phyloP scores from a whole-genome alignment of 805 yeast species.

The Kluyveromyces aestuarii region DNA sequence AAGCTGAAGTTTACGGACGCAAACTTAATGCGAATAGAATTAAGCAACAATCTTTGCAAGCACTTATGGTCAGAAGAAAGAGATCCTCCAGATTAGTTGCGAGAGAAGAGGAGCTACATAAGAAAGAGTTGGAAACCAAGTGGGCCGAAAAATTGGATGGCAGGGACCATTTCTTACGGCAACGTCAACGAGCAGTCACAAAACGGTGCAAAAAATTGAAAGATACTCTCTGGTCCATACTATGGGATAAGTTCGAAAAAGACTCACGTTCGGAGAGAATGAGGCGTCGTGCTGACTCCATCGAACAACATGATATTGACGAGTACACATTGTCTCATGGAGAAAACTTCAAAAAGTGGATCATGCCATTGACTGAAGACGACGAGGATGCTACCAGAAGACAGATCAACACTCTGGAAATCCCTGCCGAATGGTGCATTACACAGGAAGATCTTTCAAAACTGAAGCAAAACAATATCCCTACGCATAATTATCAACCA shows the following conservation, averaged over 20 bases:
- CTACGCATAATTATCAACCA: constrained; percentile 9
- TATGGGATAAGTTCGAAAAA: constrained; percentile 24
- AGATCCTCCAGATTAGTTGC: constrained; percentile 68
- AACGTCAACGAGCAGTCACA: constrained; percentile 17
- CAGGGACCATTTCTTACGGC: constrained; percentile 21
- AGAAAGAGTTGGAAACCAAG: constrained; percentile 36
- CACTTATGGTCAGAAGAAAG: constrained; percentile 57
- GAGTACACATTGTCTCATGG: constrained; percentile 9
- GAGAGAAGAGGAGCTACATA: constrained; percentile 47
- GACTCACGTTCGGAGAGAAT: constrained; percentile 18
- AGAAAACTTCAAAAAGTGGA: constrained; percentile 5
- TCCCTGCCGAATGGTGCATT: constrained; percentile 23
- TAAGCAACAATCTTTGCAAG: constrained; percentile 56
- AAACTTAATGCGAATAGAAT: constrained; percentile 34
- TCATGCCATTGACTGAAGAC: background rate
- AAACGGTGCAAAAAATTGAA: constrained; percentile 19
- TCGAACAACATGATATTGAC: constrained; percentile 4
- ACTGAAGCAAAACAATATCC: constrained; percentile 14
- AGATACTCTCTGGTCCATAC: constrained; percentile 21
- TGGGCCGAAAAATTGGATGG: constrained; percentile 30
- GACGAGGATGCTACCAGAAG: background rate
- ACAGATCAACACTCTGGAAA: constrained; percentile 12
- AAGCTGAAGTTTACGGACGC: constrained; percentile 20
- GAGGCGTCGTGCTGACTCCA: constrained; percentile 6
- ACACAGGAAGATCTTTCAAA: constrained; percentile 18